Base-by-base conservation (phyloP, 176 grass and related monocot species). In the Bonia amplexicaulis region DNA sequence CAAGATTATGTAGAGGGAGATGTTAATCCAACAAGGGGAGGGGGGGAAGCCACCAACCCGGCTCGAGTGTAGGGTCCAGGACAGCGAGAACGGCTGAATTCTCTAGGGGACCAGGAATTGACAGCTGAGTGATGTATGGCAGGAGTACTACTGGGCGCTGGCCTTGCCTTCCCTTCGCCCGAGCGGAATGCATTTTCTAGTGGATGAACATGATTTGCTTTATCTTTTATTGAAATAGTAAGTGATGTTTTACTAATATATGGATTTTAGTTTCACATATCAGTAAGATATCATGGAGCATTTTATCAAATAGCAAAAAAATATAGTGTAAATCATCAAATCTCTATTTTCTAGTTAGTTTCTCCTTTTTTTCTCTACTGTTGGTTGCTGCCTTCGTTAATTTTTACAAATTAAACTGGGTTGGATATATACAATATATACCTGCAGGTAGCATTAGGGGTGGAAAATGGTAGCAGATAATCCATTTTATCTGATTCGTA, bases 1-100 rank as follows among this genome's bases (percentile, higher is more conserved):
- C n/a, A 13, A 40, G 71, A 20, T 22, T 35, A 10, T 40, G 40
- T 4, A 45, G 47, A 76, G 40, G 29, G 20, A 49, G 25, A 63
- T n/a, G 62, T 29, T 69, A 63, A 10, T 33, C 86, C 76, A 80
- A 61, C 15, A 6, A 2, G 14, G 49, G 48, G 6, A 49, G 6
- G 46, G 46, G n/a, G 20, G 35, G 66, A 46, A 51, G 51, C 4
- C 48, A 26, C 35, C 75, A 74, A 80, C 67, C 69, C 51, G 11
- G 57, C 67, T 46, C 51, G 25, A 11, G 9, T 6, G 76, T 82
- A 76, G 79, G 79, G 86, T 69, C 85, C 79, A 61, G 26, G 48
- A 40, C 52, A 75, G 77, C 70, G 25, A 39, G 20, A 74, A 22
- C 15, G 58, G 58, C 80, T 44, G 33, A 59, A 60, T 77, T 31